Conservation (phyloP, 805 yeast species). For the Candida xiaguanensis region DNA sequence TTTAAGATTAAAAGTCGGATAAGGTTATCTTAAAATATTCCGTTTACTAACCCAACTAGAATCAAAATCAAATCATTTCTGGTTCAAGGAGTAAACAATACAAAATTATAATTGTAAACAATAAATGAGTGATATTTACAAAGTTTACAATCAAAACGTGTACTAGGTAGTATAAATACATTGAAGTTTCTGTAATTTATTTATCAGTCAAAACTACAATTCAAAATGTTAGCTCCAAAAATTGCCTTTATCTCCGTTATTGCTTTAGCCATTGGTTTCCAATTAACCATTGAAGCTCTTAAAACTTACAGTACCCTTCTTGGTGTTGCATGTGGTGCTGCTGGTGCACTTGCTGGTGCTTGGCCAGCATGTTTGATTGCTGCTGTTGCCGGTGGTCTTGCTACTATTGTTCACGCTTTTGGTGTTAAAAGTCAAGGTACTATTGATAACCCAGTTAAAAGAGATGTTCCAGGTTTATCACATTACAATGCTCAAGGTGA, state of each 20-base stretch:
- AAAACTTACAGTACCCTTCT: slow-evolving; percentile 2
- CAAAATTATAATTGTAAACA: too few species aligned
- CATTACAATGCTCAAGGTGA: slow-evolving; percentile 1
- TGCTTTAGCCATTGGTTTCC: neutral
- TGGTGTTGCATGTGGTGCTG: slow-evolving; percentile 2
- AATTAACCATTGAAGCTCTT: slow-evolving; percentile 2
- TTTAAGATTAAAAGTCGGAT: too few species aligned
- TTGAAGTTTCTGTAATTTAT: too few species aligned
- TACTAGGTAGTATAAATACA: too few species aligned
- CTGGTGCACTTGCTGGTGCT: slow-evolving; percentile 2
- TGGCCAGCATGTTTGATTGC: slow-evolving; percentile 2
- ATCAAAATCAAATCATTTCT: too few species aligned
- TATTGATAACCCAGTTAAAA: neutral
- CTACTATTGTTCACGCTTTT: slow-evolving; percentile 1
- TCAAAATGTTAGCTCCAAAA: neutral
- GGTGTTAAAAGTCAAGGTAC: slow-evolving; percentile 2
- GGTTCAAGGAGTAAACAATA: too few species aligned
- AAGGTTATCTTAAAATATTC: too few species aligned
- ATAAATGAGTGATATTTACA: too few species aligned
- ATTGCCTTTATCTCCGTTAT: neutral
- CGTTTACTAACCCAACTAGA: too few species aligned
- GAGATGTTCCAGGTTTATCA: slow-evolving; percentile 1
- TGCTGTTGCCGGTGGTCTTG: slow-evolving; percentile 1
- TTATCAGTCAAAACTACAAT: too few species aligned
- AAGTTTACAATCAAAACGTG: too few species aligned